Percentiles rank a stretch among this genome's conserved stretches.
phyloP scores from a whole-genome alignment of 163 green algal genomes.

The Coccomyxa subellipsoidea region DNA sequence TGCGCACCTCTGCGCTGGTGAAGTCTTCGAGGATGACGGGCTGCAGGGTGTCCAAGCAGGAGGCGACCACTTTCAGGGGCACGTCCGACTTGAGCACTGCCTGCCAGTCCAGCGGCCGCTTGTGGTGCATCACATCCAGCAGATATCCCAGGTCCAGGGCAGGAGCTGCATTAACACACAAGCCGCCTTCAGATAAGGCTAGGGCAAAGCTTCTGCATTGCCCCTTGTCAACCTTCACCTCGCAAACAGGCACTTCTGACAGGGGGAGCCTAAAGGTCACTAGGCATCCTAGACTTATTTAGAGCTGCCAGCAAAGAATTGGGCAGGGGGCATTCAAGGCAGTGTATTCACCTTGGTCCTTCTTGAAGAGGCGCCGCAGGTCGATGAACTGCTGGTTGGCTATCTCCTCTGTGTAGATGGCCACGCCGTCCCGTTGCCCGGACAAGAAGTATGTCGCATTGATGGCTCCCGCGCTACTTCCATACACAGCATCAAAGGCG shows the following conservation, averaged over 20 bases:
- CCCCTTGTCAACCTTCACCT: neutral
- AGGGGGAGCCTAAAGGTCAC: too few species aligned
- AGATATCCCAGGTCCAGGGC: slow-evolving; percentile 80
- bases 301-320: too few species aligned
- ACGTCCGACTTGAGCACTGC: slow-evolving; percentile 55
- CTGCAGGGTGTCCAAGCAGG: slow-evolving; percentile 61
- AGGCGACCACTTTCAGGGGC: slow-evolving; percentile 79
- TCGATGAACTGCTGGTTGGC: slow-evolving; percentile 60
- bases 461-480: slow-evolving; percentile 79
- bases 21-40: slow-evolving; percentile 71
- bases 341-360: neutral
- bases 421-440: slow-evolving; percentile 53
- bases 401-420: slow-evolving; percentile 82
- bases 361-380: slow-evolving; percentile 41
- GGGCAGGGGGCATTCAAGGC: too few species aligned
- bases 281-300: too few species aligned
- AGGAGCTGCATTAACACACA: slow-evolving; percentile 29
- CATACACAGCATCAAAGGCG: slow-evolving; percentile 86
- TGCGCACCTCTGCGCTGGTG: slow-evolving; percentile 9
- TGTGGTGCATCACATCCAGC: slow-evolving; percentile 75
- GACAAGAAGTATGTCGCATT: slow-evolving; percentile 89
- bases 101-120: slow-evolving; percentile 65
- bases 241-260: too few species aligned
- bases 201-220: neutral
- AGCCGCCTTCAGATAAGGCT: neutral